A percentile compares a stretch with the other conserved stretches of the same genome.
Evolutionary conservation across 805 yeast genomes (phyloP).

Genomic region (Monosporozyma yasuniensis): DNA sequence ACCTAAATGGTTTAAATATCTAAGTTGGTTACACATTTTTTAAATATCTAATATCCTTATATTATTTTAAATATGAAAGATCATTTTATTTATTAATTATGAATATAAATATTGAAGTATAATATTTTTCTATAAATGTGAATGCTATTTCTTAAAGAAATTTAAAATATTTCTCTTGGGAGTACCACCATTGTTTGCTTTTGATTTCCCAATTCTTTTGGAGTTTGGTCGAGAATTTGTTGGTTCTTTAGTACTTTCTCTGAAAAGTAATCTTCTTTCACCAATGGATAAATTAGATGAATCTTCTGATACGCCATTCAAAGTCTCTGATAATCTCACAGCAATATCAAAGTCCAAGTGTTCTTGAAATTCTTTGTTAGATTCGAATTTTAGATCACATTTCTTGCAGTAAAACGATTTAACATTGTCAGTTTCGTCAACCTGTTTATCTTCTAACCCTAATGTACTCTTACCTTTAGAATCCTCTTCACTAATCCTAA

Average conservation of each 20-base stretch:
- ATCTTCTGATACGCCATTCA: conserved; percentile 31
- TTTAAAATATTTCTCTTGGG: background rate
- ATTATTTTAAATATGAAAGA: background rate
- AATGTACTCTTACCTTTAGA: background rate
- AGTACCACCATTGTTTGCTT: background rate
- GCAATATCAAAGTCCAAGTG: conserved; percentile 52
- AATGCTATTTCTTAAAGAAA: background rate
- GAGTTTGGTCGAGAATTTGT: background rate
- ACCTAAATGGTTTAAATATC: conserved; percentile 78
- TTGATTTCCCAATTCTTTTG: background rate
- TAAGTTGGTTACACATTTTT: conserved; percentile 42
- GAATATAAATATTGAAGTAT: background rate
- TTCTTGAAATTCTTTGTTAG: conserved; percentile 28
- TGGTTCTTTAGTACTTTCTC: background rate
- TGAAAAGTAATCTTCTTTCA: conserved; percentile 21
- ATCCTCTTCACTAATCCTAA: background rate
- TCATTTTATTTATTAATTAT: background rate
- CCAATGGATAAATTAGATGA: conserved; percentile 22
- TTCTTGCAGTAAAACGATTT: conserved; percentile 11
- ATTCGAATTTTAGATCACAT: conserved; percentile 15
- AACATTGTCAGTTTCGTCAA: background rate
- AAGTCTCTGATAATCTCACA: conserved; percentile 36
- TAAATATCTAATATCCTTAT: background rate
- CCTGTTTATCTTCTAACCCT: background rate
- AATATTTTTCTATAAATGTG: background rate